phyloP scores from a whole-genome alignment of 352 stramenopile genomes.

The Pythium brachiatum region DNA sequence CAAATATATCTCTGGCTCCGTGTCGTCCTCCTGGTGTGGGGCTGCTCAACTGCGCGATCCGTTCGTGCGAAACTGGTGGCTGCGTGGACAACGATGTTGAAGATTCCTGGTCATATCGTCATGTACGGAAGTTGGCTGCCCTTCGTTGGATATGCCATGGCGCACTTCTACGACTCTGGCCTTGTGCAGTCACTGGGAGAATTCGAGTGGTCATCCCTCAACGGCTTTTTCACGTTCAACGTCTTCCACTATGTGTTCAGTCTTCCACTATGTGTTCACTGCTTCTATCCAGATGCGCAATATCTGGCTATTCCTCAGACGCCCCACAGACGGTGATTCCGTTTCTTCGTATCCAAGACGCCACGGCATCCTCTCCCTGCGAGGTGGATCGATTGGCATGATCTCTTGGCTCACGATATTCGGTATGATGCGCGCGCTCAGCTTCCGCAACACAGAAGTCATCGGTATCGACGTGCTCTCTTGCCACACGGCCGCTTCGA shows the following conservation, averaged over 20 bases:
- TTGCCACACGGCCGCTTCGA: not conserved
- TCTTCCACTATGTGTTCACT: constrained; percentile 13
- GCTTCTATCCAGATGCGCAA: constrained; percentile 39
- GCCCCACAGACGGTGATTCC: no score
- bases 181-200: constrained; percentile 24
- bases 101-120: constrained; percentile 48
- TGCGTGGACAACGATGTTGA: no score
- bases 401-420: constrained; percentile 19
- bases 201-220: constrained; percentile 20
- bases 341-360: not conserved
- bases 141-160: constrained; percentile 1
- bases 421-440: constrained; percentile 1
- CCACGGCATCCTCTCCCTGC: constrained; percentile 14
- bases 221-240: constrained; percentile 24
- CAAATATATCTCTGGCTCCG: no score
- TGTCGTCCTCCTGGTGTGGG: no score
- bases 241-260: no score
- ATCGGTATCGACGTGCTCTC: not conserved
- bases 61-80: no score
- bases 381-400: constrained; percentile 7
- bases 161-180: constrained; percentile 40
- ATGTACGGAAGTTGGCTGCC: constrained; percentile 47
- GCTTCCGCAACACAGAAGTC: constrained; percentile 17
- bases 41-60: no score
- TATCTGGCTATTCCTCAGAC: constrained; percentile 21